These are phyloP conservation scores for Chlamydomonas sp. DNA, from an alignment of 139 green algal species.

Conservation along the genomic window DNA sequence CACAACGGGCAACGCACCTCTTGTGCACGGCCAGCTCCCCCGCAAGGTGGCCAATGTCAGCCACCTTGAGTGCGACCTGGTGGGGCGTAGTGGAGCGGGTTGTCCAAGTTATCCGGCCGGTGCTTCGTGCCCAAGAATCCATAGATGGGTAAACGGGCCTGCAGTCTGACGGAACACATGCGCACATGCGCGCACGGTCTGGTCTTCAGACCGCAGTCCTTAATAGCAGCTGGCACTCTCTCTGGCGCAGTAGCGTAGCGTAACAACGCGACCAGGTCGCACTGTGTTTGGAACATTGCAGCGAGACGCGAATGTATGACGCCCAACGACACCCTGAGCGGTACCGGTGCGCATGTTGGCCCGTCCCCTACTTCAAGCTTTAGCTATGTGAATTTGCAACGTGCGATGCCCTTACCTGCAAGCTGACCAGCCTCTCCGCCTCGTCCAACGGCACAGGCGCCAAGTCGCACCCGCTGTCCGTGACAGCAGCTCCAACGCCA, in stretches of 20 bases:
- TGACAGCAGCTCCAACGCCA: not conserved
- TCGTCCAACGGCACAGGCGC: constrained; percentile 5
- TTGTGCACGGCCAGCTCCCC: constrained; percentile 47
- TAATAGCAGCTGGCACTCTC: too few relatives aligned
- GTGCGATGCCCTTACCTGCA: not conserved
- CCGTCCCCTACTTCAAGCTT: too few relatives aligned
- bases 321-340: not conserved
- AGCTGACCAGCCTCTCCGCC: constrained; percentile 12
- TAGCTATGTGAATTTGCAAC: not conserved
- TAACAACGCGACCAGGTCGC: too few relatives aligned
- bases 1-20: not conserved
- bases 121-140: too few relatives aligned
- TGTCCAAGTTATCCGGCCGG: too few relatives aligned
- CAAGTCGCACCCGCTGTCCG: not conserved
- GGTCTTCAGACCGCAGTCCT: too few relatives aligned
- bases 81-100: not conserved
- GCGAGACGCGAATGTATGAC: too few relatives aligned
- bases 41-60: constrained; percentile 56
- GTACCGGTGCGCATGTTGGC: constrained; percentile 5
- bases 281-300: too few relatives aligned
- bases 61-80: constrained; percentile 58
- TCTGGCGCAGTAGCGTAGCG: too few relatives aligned
- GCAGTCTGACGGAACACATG: too few relatives aligned
- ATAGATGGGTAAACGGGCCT: too few relatives aligned
- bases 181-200: too few relatives aligned